Base-by-base conservation (phyloP, 768 basidiomycete species). In the Russula ochroleuca region DNA sequence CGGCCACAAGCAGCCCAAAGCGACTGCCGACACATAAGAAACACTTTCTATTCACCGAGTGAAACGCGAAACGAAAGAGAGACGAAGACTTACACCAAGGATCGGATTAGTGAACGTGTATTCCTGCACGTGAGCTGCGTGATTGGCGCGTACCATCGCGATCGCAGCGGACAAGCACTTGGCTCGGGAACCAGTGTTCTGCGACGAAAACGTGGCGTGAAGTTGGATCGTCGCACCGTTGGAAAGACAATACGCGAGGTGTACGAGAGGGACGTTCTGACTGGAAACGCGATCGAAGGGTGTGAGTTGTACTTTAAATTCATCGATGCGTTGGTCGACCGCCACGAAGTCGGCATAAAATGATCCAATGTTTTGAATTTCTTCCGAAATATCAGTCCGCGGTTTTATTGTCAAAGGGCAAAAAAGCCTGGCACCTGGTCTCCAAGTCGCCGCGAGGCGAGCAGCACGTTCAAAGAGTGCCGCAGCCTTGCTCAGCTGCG, bases 401-500 rank as follows among this genome's bases (percentile, higher is more conserved):
- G 4, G 31, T 47, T 25, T 17, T 14, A 21, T 33, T 19, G 23
- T 8, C 5, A 13, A 43, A 38, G 17, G 14, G 25, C 33, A 57
- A 23, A 19, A 17, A 19, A n/a, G n/a, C 25, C 37, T 51, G 70
- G 64, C 64, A 75, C 74, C 68, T 28, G 71, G 71, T 41, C 69
- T 66, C 70, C 75, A 75, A 28, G 74, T 73, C 31, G 73, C 80
- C 8, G 80, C 78, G 19, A 88, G 72, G 53, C 81, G 79, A 9
- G 81, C 76, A 10, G 86, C 81, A 25, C 80, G 78, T 68, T 85
- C 85, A 61, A 85, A 82, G 47, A 87, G 73, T 25, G 85, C 78
- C 7, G 81, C 77, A 1, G 85, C 83, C 66, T 86, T 85, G 61
- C 78, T 78, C 52, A 77, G 74, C 68, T 83, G 70, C 1, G 81